These are phyloP conservation scores for Salvia miltiorrhiza DNA, from an alignment of 257 asterid genomes.

Conservation along the genomic window DNA sequence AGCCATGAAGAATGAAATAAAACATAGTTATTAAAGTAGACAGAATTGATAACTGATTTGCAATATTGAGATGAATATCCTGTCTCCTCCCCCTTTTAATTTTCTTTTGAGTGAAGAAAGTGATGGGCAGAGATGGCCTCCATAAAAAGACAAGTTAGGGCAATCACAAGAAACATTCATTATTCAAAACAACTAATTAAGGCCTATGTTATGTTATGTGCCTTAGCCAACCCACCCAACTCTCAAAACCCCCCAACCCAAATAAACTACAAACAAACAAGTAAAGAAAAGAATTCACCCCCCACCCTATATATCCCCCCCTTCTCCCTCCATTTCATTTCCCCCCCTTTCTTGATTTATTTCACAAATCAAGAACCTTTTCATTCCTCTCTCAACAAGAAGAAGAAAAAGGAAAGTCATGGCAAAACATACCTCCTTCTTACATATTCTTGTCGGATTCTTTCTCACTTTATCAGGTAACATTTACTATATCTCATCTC, in stretches of 20 bases:
- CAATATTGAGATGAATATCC: slow-evolving; percentile 22
- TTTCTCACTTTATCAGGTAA: slow-evolving; percentile 36
- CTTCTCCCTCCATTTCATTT: slow-evolving; percentile 31
- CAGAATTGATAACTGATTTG: slow-evolving; percentile 18
- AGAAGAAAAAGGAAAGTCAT: slow-evolving; percentile 22
- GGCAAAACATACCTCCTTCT: slow-evolving; percentile 39
- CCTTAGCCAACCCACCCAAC: slow-evolving; percentile 30
- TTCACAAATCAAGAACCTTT: slow-evolving; percentile 16
- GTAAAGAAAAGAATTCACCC: slow-evolving; percentile 48
- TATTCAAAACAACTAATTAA: slow-evolving; percentile 6
- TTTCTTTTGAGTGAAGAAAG: slow-evolving; percentile 48
- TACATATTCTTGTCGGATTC: slow-evolving; percentile 50
- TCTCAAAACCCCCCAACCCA: slow-evolving; percentile 19
- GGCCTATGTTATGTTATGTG: background rate
- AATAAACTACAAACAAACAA: slow-evolving; percentile 40
- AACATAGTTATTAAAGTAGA: background rate
- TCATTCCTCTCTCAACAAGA: slow-evolving; percentile 15
- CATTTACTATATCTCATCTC: background rate
- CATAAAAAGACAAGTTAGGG: slow-evolving; percentile 31
- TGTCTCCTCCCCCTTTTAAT: background rate
- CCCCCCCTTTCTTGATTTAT: slow-evolving; percentile 26
- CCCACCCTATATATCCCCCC: slow-evolving; percentile 28
- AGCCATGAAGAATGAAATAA: background rate
- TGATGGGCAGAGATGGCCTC: slow-evolving; percentile 32
- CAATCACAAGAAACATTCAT: slow-evolving; percentile 26